These are phyloP conservation scores for Mycena filopes DNA, from an alignment of 768 basidiomycete species.

Conservation along the genomic window DNA sequence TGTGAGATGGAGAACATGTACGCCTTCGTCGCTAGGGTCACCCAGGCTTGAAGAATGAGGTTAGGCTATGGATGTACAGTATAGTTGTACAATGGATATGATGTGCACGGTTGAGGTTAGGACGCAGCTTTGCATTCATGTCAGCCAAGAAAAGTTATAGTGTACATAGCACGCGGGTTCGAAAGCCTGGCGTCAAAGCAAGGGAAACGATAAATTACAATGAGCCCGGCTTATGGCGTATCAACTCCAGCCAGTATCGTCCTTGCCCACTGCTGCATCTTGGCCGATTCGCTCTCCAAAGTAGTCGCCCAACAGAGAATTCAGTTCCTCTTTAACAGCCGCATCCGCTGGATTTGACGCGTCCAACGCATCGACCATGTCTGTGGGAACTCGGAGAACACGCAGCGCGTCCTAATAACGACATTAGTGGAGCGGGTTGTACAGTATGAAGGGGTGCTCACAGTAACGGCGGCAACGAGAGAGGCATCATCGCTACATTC, in stretches of 20 bases:
- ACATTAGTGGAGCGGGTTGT: not conserved
- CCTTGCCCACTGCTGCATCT: conserved; percentile 74
- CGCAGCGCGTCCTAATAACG: conserved; percentile 65
- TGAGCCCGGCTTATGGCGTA: conserved; percentile 7
- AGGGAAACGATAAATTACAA: conserved; percentile 15
- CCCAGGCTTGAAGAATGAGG: conserved; percentile 24
- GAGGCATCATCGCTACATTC: conserved; percentile 61
- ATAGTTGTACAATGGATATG: too few species aligned
- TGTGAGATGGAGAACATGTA: conserved; percentile 50
- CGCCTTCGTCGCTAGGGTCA: conserved; percentile 39
- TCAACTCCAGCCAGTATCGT: conserved; percentile 55
- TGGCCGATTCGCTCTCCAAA: conserved; percentile 66
- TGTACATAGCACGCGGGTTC: not conserved
- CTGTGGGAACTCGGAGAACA: conserved; percentile 66
- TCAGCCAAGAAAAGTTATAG: too few species aligned
- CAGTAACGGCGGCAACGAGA: conserved; percentile 72
- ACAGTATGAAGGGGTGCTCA: conserved; percentile 45
- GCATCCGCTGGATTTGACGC: conserved; percentile 58
- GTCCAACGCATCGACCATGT: conserved; percentile 70
- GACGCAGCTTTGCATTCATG: too few species aligned
- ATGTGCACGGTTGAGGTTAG: too few species aligned
- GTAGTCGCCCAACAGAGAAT: conserved; percentile 66
- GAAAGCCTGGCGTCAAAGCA: not conserved
- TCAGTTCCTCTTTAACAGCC: conserved; percentile 56
- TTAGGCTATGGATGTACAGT: too few species aligned